Evolutionary conservation across 495 filamentous ascomycete species (phyloP).

Genomic region (Parmelia sp.): DNA sequence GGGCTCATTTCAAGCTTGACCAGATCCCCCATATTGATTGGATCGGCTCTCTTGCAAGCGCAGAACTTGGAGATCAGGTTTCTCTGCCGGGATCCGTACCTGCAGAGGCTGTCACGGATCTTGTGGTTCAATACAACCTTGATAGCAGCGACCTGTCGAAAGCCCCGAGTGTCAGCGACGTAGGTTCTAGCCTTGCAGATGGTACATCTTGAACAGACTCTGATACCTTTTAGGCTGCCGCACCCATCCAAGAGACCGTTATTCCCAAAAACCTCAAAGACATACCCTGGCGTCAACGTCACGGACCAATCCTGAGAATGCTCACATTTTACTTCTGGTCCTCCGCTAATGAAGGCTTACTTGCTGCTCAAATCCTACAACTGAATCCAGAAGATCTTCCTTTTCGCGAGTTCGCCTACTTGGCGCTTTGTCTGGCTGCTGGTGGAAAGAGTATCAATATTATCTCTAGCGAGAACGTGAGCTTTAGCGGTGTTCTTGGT

Average conservation of each 20-base stretch:
- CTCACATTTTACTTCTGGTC: slow-evolving; percentile 9
- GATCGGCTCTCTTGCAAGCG: slow-evolving; percentile 10
- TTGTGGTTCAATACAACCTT: not conserved
- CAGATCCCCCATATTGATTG: slow-evolving; percentile 19
- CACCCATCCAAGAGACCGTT: not conserved
- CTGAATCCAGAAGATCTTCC: slow-evolving; percentile 9
- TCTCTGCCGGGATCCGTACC: not conserved
- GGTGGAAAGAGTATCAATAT: not conserved
- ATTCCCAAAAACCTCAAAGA: slow-evolving; percentile 10
- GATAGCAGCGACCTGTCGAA: not conserved
- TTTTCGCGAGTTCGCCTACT: slow-evolving; percentile 21
- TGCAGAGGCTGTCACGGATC: not conserved
- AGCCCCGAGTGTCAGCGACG: not conserved
- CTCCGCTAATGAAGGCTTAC: not conserved
- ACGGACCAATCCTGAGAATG: slow-evolving; percentile 11
- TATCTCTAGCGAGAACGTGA: not conserved
- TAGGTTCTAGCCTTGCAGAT: not conserved
- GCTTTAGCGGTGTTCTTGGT: slow-evolving; percentile 3
- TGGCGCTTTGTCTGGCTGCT: slow-evolving; percentile 16
- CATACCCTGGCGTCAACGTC: slow-evolving; percentile 11
- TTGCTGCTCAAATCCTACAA: slow-evolving; percentile 8
- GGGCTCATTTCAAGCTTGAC: slow-evolving; percentile 22
- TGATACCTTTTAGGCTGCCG: not conserved
- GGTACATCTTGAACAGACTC: not conserved
- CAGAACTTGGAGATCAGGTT: not conserved